Conservation (phyloP, 1,284 basidiomycete genomes). For the Sanghuangporus baumii region DNA sequence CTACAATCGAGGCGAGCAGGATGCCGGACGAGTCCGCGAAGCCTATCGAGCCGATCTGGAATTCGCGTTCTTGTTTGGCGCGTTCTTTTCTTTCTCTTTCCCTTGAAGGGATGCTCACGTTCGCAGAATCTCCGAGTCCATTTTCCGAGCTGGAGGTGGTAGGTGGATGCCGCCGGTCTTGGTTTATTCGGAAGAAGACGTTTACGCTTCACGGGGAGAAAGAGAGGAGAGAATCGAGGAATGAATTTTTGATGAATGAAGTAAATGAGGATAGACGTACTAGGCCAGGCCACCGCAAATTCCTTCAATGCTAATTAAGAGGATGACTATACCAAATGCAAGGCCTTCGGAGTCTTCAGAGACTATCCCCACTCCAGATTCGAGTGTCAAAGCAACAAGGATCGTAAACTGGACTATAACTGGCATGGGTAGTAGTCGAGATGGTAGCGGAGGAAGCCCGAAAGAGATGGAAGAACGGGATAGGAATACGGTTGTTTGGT, state of each 20-base stretch:
- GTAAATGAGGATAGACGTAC: constrained; percentile 39
- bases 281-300: constrained; percentile 91
- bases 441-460: constrained; percentile 79
- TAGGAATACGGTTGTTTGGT: constrained; percentile 93
- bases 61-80: constrained; percentile 72
- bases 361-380: constrained; percentile 66
- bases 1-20: constrained; percentile 69
- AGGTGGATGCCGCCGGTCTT: constrained; percentile 47
- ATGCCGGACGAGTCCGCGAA: constrained; percentile 76
- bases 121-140: not conserved
- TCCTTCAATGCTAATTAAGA: constrained; percentile 80
- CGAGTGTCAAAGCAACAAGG: constrained; percentile 52
- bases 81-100: constrained; percentile 36
- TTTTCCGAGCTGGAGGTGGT: constrained; percentile 9
- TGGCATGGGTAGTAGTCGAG: constrained; percentile 65
- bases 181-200: constrained; percentile 81
- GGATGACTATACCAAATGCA: constrained; percentile 64
- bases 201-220: constrained; percentile 54
- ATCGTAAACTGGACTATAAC: constrained; percentile 66
- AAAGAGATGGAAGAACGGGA: constrained; percentile 91
- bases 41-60: constrained; percentile 85
- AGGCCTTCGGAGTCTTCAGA: constrained; percentile 42
- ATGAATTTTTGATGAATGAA: not conserved
- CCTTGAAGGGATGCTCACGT: not conserved
- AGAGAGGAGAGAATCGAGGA: not conserved